Base-by-base conservation (phyloP, 768 basidiomycete species). In the Xanthoconium stramineum region DNA sequence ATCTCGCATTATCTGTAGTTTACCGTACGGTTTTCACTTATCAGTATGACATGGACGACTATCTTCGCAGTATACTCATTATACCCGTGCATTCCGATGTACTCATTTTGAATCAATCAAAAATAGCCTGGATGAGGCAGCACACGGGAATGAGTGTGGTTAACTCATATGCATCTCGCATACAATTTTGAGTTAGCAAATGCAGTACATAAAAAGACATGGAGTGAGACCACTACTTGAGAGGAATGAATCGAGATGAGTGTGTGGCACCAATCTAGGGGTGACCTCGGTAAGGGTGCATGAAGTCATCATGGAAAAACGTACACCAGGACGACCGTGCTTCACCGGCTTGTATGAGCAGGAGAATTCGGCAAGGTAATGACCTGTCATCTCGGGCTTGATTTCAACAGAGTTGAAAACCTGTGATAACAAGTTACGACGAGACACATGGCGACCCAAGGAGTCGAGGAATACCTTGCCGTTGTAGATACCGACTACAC, bases 311-410 rank as follows among this genome's bases (percentile, higher is more conserved):
- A 28, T n/a, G 37, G 36, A 44, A 19, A 53, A 42, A 82, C 91
- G 72, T 79, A 94, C 89, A 93, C 96, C 96, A 69, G 97, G 95
- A 69, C 96, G 94, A 84, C 96, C 96, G 83, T 99, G 96, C 82
- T 95, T 95, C 76, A 99, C 96, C 68, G 96, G 96, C 72, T 89
- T 84, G 89, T 97, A 98, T 58, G 96, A 94, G 80, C 91, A 91
- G 32, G 91, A 91, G 79, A 91, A 92, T 79, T 99, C 97, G 61
- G 83, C 97, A 72, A 98, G 94, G 80, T 99, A 98, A 85, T 96
- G 95, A 57, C 97, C 97, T 61, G 90, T 92, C 97, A 99, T 99
- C 77, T 99, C 97, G 63, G 97, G 95, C 82, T 96, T 98, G 82
- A 98, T 95, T 78, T 98, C 96, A 61, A 98, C 94, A 42, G 93